A percentile compares a stretch with the other conserved stretches of the same genome.
These are phyloP conservation scores for Westerdykella ornata DNA, from an alignment of 2,329 filamentous ascomycete genomes.

Conservation along the genomic window DNA sequence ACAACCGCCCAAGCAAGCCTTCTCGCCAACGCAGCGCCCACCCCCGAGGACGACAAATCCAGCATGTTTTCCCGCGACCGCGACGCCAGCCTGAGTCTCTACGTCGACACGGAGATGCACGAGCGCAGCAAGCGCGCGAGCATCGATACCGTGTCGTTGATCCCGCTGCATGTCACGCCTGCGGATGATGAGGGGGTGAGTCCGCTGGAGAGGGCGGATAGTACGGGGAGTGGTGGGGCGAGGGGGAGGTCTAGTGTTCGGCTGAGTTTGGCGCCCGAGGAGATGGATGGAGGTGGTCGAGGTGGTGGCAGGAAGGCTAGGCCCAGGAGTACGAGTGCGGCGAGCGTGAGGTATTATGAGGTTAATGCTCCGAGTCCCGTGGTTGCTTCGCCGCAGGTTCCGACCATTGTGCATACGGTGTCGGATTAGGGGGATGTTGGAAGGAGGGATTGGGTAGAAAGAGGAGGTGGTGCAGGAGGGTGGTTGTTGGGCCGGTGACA, in stretches of 20 bases:
- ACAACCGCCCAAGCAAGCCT: slow-evolving; percentile 17
- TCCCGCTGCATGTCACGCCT: slow-evolving; percentile 25
- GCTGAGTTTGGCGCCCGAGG: slow-evolving; percentile 14
- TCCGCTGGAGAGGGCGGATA: slow-evolving; percentile 11
- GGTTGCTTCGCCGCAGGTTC: slow-evolving; percentile 15
- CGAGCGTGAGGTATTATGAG: slow-evolving; percentile 27
- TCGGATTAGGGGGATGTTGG: slow-evolving; percentile 13
- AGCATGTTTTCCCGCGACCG: slow-evolving; percentile 30
- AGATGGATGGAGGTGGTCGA: slow-evolving; percentile 14
- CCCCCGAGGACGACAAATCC: slow-evolving; percentile 21
- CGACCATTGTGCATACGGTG: slow-evolving; percentile 26
- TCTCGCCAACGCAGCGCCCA: slow-evolving; percentile 14
- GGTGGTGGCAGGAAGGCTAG: slow-evolving; percentile 13
- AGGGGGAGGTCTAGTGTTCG: slow-evolving; percentile 13
- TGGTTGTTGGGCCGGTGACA: no score
- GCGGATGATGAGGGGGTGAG: slow-evolving; percentile 14
- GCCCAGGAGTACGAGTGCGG: slow-evolving; percentile 24
- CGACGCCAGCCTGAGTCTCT: slow-evolving; percentile 25
- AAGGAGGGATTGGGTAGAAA: not conserved
- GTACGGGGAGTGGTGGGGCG: slow-evolving; percentile 11
- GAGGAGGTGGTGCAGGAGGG: not conserved
- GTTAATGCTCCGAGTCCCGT: slow-evolving; percentile 13
- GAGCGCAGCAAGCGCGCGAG: slow-evolving; percentile 10
- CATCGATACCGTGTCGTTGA: slow-evolving; percentile 19
- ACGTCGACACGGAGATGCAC: slow-evolving; percentile 19